Evolutionary conservation across 768 basidiomycete genomes (phyloP).

Genomic region (Pleurotus citrinopileatus): DNA sequence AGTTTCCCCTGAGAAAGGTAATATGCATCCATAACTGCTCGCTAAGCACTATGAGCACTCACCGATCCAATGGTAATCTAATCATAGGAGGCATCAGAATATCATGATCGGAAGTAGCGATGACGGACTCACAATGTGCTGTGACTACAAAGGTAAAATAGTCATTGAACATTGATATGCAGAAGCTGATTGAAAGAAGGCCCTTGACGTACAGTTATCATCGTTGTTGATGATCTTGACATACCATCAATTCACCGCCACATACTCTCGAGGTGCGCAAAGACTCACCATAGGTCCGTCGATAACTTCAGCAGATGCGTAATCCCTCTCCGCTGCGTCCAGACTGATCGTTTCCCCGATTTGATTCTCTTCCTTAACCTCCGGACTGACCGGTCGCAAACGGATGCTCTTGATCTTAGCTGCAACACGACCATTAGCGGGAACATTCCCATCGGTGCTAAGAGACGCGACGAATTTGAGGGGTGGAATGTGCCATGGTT

Average conservation of each 20-base stretch:
- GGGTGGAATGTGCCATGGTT: neutral
- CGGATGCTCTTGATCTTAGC: conserved; percentile 1
- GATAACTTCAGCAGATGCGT: neutral
- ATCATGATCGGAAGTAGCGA: too few species aligned
- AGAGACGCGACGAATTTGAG: neutral
- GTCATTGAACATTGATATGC: neutral
- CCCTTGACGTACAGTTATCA: conserved; percentile 4
- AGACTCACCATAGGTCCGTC: neutral
- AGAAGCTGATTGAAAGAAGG: neutral
- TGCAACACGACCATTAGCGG: conserved; percentile 3
- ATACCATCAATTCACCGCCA: neutral
- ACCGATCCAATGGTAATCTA: conserved; percentile 9
- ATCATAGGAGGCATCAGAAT: neutral
- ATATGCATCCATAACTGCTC: neutral
- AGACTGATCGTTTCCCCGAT: conserved; percentile 5
- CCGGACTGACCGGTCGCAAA: neutral
- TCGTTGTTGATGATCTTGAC: conserved; percentile 4
- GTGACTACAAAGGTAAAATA: neutral
- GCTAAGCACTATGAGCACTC: neutral
- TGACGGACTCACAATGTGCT: neutral
- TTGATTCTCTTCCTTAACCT: conserved; percentile 4
- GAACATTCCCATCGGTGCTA: neutral
- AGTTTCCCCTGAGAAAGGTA: neutral
- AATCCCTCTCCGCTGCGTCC: neutral
- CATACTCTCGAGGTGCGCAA: neutral